Percentiles rank a stretch among this genome's conserved stretches.
Conservation (phyloP, 495 filamentous ascomycete species). For the Aspergillus mulundensis region DNA sequence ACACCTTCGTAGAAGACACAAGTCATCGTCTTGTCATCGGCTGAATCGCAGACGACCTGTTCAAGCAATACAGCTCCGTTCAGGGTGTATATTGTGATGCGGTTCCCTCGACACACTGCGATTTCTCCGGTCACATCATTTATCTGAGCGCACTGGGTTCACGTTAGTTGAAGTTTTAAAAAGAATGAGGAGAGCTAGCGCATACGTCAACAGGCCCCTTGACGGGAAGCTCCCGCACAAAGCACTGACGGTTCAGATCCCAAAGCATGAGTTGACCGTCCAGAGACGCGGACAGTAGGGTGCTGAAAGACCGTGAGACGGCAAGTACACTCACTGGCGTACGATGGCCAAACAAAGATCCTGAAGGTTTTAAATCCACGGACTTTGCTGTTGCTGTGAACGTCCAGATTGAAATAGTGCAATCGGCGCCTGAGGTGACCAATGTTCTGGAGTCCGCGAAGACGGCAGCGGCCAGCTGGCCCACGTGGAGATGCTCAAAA, state of each 20-base stretch:
- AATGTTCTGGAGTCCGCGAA: conserved; percentile 88
- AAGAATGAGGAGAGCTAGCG: background rate
- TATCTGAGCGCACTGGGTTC: conserved; percentile 61
- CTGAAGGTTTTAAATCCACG: conserved; percentile 76
- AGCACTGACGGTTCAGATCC: conserved; percentile 87
- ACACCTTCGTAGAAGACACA: conserved; percentile 93
- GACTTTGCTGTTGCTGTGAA: conserved; percentile 58
- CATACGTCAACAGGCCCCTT: conserved; percentile 50
- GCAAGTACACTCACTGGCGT: conserved; percentile 75
- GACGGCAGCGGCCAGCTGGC: conserved; percentile 72
- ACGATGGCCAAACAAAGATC: conserved; percentile 85
- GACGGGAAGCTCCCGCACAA: conserved; percentile 69
- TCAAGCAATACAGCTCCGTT: conserved; percentile 81
- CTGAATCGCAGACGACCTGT: conserved; percentile 67
- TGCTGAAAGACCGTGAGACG: conserved; percentile 80
- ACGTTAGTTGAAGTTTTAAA: background rate
- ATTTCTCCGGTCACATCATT: conserved; percentile 89
- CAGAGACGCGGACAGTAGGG: conserved; percentile 71
- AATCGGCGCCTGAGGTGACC: conserved; percentile 86
- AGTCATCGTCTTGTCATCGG: conserved; percentile 68
- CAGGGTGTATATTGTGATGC: conserved; percentile 76
- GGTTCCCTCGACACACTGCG: conserved; percentile 70
- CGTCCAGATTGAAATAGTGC: conserved; percentile 80
- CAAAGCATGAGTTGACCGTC: conserved; percentile 85
- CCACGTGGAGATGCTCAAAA: conserved; percentile 89